These are phyloP conservation scores for Scedosporium dehoogii DNA, from an alignment of 2,329 filamentous ascomycete genomes.

Conservation along the genomic window DNA sequence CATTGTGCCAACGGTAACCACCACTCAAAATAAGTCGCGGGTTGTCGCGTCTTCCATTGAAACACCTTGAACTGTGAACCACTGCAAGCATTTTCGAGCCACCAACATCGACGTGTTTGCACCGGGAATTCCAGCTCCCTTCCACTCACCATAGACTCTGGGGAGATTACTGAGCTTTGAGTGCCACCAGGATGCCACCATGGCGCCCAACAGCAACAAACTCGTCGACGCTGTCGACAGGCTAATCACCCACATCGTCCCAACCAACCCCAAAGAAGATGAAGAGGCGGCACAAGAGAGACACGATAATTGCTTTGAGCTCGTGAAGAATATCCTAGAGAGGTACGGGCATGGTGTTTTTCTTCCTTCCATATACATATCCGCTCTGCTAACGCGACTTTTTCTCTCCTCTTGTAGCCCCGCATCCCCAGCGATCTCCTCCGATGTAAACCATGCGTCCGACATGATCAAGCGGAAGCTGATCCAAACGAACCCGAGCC, in stretches of 20 bases:
- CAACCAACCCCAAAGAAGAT: conserved; percentile 53
- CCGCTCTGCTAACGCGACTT: background rate
- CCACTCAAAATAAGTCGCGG: conserved; percentile 7
- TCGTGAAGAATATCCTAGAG: conserved; percentile 41
- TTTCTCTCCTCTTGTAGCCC: conserved; percentile 24
- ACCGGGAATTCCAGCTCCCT: background rate
- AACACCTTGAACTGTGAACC: background rate
- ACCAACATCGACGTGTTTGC: background rate
- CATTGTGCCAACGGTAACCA: background rate
- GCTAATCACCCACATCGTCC: conserved; percentile 66
- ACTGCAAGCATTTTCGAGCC: background rate
- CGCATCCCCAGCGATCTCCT: conserved; percentile 43
- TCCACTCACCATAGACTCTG: background rate
- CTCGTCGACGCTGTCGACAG: conserved; percentile 71
- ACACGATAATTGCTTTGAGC: conserved; percentile 50
- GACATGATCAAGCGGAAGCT: conserved; percentile 87
- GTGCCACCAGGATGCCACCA: conserved; percentile 36
- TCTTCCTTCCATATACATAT: background rate
- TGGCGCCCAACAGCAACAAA: conserved; percentile 49
- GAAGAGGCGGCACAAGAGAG: conserved; percentile 59
- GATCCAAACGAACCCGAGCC: conserved; percentile 64
- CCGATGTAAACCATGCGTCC: conserved; percentile 82
- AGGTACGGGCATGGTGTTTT: conserved; percentile 23
- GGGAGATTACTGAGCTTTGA: background rate
- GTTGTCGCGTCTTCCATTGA: conserved; percentile 9